A percentile compares a stretch with the other conserved stretches of the same genome.
Conservation (phyloP, 192 early-diverging fungal species). For the Lobosporangium transversale region DNA sequence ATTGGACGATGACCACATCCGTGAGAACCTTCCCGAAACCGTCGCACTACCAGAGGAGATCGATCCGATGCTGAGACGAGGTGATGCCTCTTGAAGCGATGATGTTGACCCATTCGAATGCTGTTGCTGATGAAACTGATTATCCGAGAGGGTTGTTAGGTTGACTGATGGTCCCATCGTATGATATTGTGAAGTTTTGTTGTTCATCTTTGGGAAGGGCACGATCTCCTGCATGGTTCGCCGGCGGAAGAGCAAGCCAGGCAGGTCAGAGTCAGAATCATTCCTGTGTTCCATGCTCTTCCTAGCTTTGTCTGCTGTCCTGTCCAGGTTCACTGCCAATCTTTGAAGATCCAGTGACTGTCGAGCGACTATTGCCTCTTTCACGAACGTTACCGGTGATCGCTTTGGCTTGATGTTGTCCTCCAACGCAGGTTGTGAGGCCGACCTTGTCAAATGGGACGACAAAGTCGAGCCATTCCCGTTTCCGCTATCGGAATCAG, state of each 20-base stretch:
- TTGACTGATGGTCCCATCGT: constrained; percentile 15
- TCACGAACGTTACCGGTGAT: constrained; percentile 14
- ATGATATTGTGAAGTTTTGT: constrained; percentile 15
- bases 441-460: constrained; percentile 13
- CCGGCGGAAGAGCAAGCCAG: constrained; percentile 31
- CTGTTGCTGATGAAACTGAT: background rate
- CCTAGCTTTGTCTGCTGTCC: constrained; percentile 16
- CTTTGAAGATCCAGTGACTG: constrained; percentile 40
- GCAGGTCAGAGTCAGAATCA: constrained; percentile 38
- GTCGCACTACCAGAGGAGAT: constrained; percentile 28
- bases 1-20: constrained; percentile 28
- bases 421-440: constrained; percentile 27
- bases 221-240: constrained; percentile 26
- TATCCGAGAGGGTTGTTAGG: background rate
- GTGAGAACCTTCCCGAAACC: constrained; percentile 33
- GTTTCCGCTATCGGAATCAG: no score
- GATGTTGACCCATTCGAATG: constrained; percentile 2
- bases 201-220: constrained; percentile 3
- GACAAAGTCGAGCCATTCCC: background rate
- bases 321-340: constrained; percentile 21
- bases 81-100: constrained; percentile 20
- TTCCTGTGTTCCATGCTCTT: constrained; percentile 7
- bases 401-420: background rate
- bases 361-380: constrained; percentile 10
- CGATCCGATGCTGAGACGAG: constrained; percentile 15